Percentiles rank a stretch among this genome's conserved stretches.
These are phyloP conservation scores for Penicillium subrubescens DNA, from an alignment of 495 filamentous ascomycete species.

Conservation along the genomic window DNA sequence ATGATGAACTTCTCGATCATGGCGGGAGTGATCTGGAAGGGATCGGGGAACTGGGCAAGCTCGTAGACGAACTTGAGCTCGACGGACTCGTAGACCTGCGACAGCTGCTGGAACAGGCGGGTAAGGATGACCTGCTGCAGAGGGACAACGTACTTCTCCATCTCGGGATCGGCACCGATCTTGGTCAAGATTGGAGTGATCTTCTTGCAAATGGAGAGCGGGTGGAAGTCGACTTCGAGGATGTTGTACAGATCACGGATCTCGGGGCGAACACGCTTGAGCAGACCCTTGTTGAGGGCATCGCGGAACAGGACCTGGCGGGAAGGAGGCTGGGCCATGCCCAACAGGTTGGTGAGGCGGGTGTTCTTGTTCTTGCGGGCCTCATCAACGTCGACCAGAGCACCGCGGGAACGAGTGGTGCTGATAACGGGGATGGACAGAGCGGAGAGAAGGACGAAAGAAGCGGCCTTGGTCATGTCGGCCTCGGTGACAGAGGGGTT, in stretches of 20 bases:
- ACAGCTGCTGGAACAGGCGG: slow-evolving; percentile 96
- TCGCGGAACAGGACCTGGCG: slow-evolving; percentile 93
- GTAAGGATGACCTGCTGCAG: slow-evolving; percentile 98
- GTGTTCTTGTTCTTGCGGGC: slow-evolving; percentile 98
- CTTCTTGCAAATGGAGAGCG: slow-evolving; percentile 97
- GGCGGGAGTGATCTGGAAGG: slow-evolving; percentile 87
- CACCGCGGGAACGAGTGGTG: slow-evolving; percentile 92
- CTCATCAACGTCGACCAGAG: slow-evolving; percentile 94
- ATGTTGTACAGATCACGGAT: slow-evolving; percentile 98
- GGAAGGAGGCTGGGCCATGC: slow-evolving; percentile 86
- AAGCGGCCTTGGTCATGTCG: slow-evolving; percentile 85
- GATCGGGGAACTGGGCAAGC: slow-evolving; percentile 93
- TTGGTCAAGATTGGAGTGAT: slow-evolving; percentile 93
- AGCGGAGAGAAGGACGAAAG: slow-evolving; percentile 93
- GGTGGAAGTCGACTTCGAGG: slow-evolving; percentile 98
- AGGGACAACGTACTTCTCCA: slow-evolving; percentile 93
- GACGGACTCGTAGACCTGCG: slow-evolving; percentile 98
- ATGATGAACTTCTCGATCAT: slow-evolving; percentile 99
- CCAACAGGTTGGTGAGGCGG: slow-evolving; percentile 90
- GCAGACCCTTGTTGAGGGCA: slow-evolving; percentile 87
- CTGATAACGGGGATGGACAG: slow-evolving; percentile 98
- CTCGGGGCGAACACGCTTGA: slow-evolving; percentile 88
- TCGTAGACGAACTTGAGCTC: slow-evolving; percentile 92
- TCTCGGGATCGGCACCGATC: slow-evolving; percentile 92
- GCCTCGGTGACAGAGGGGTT: slow-evolving; percentile 87